Evolutionary conservation across 805 yeast species (phyloP), one percentile per base, ranked within the genome.

Genomic region (Nakazawaea holstii): DNA sequence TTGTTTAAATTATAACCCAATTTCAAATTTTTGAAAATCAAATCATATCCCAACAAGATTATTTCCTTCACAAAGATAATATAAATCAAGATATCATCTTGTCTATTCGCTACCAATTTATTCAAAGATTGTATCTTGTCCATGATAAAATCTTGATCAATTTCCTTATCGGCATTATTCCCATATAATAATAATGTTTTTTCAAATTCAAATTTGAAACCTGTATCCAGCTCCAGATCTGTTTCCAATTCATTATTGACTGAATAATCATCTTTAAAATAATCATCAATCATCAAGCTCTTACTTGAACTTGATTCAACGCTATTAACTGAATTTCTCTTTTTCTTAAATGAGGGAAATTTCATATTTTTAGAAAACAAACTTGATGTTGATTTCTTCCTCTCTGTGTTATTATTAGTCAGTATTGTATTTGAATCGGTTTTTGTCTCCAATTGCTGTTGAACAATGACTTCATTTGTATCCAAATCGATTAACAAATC

Each of bases 401-500:
- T 38, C 14, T 15, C 15, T 20, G 36, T 14, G 8, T 24, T 30
- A 17, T 17, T 36, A 6, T 30, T 11, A 9, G 31, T 10, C 41
- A 31, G 32, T 26, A n/a, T 9, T 9, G 8, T 28, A 36, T 7
- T 17, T 3, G 24, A 20, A 7, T 30, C n/a, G 17, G 8, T 10
- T 27, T 15, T 17, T 8, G 32, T 24, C 39, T 31, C 10, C 11
- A 8, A 17, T 27, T 24, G 20, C 17, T 28, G 14, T 1, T 33
- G 26, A 60, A 45, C n/a, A 64, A 57, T 15, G 32, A 31, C 70
- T 46, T 68, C 72, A 40, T 74, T 75, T 0, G 70, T 43, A 55
- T 83, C 90, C 51, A 84, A 55, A 59, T 84, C 82, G 48, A 80
- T 76, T 50, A 78, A 71, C 30, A 80, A 59, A 59, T 84, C 87